Base-by-base conservation (phyloP, 306 rosid genomes). In the Trichosanthes cucumerina region DNA sequence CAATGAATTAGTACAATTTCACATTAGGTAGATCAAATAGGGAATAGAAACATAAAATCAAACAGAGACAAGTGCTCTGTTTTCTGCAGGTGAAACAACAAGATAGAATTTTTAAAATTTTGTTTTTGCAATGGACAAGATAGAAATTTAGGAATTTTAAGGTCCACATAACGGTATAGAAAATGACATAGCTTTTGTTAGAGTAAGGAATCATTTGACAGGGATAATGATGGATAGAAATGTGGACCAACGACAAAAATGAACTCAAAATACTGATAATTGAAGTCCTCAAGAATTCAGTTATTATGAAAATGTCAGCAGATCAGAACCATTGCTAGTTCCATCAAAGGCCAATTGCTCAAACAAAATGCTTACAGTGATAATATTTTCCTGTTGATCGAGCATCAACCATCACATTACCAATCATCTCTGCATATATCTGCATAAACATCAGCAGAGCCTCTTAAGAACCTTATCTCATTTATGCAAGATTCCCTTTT, bases 401-500 rank as follows among this genome's bases (percentile, higher is more conserved):
- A 38, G 99, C 99, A 89, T 95, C 99, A 36, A 87, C 82, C 97
- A 95, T 95, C 85, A 95, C 97, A 87, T 95, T 95, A 79, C 99
- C 99, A 82, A 95, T 95, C 99, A 92, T 92, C 87, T 95, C 99
- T n/a, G 99, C 83, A 77, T 95, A 95, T 86, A 95, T 92, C 99
- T 95, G 92, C 78, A 50, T 15, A 74, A 11, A 46, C 36, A 43
- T 43, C 54, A 70, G 13, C 54, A 69, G 33, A 12, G 54, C 53
- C 53, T 9, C 43, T 43, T 69, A 69, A 69, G 19, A 69, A 43
- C 33, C 54, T 69, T 10, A 69, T 41, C 36, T 69, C 53, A 43
- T 41, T 19, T 4, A 69, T 21, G 75, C 28, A 7, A 43, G 1
- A 43, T 70, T 46, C 6, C 76, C 52, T 4, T 70, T 41, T 70